Conservation (phyloP, 371 early-diverging fungal genomes). For the Mucor irregularis region DNA sequence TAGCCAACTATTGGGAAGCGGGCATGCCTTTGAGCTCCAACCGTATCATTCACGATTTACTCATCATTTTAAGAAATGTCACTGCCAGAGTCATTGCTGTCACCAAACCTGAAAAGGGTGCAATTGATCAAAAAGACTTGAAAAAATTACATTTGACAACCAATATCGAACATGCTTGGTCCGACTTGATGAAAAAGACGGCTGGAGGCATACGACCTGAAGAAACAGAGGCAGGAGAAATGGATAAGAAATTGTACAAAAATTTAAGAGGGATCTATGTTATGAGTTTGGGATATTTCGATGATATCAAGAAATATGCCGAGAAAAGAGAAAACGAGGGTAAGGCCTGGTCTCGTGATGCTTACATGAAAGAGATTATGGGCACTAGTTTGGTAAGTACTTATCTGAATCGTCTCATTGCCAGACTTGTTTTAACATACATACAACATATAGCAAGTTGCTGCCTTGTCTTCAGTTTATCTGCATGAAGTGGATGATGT, state of each 20-base stretch:
- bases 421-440: not conserved
- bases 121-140: not conserved
- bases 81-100: conserved; percentile 39
- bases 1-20: conserved; percentile 42
- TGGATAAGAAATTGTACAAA: conserved; percentile 31
- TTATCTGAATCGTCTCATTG: no score
- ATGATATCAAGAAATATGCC: conserved; percentile 47
- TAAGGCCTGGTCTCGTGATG: conserved; percentile 35
- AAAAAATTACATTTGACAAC: conserved; percentile 18
- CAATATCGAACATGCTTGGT: conserved; percentile 45
- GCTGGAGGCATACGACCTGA: conserved; percentile 21
- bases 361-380: conserved; percentile 56
- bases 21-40: conserved; percentile 46
- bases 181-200: conserved; percentile 30
- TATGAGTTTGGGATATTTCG: conserved; percentile 55
- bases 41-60: conserved; percentile 45
- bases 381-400: conserved; percentile 48
- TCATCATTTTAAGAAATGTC: conserved; percentile 50
- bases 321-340: conserved; percentile 43
- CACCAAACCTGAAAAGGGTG: conserved; percentile 19
- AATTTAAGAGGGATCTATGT: conserved; percentile 44
- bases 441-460: conserved; percentile 51
- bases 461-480: conserved; percentile 56
- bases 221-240: conserved; percentile 1
- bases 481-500: conserved; percentile 68